Evolutionary conservation across 768 basidiomycete species (phyloP).

Genomic region (Obba rivulosa): DNA sequence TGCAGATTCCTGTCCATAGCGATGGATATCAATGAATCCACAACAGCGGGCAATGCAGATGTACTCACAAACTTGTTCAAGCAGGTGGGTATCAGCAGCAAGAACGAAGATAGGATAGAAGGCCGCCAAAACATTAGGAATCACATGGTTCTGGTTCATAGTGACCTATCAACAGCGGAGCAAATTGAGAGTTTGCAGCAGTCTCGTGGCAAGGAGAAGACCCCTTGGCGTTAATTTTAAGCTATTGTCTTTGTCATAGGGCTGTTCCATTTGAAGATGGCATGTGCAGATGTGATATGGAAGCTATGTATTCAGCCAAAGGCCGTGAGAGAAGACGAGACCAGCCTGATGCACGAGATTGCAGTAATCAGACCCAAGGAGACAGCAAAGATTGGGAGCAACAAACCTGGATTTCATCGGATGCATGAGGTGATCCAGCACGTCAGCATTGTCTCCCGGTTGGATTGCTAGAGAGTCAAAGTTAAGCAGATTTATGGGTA

Average conservation of each 20-base stretch:
- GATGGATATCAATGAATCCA: constrained; percentile 17
- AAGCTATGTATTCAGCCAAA: constrained; percentile 6
- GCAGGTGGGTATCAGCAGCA: constrained; percentile 13
- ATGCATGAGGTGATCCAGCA: constrained; percentile 27
- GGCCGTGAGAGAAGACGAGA: constrained; percentile 7
- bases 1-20: constrained; percentile 13
- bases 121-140: constrained; percentile 4
- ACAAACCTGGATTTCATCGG: constrained; percentile 24
- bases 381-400: constrained; percentile 14
- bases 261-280: constrained; percentile 32
- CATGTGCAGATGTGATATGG: constrained; percentile 19
- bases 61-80: constrained; percentile 18
- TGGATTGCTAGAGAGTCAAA: constrained; percentile 25
- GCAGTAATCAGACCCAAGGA: constrained; percentile 21
- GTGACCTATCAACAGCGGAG: constrained; percentile 17
- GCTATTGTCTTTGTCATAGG: constrained; percentile 28
- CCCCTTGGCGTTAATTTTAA: constrained; percentile 25
- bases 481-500: constrained; percentile 5
- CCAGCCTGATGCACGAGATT: constrained; percentile 9
- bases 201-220: constrained; percentile 23
- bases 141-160: constrained; percentile 13
- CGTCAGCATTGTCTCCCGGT: neutral
- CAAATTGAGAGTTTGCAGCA: neutral
- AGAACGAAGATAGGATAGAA: neutral
- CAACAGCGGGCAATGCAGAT: constrained; percentile 15